Evolutionary conservation across 2,329 filamentous ascomycete genomes (phyloP), one percentile per base, ranked within the genome.

Genomic region (Didymella pomorum): DNA sequence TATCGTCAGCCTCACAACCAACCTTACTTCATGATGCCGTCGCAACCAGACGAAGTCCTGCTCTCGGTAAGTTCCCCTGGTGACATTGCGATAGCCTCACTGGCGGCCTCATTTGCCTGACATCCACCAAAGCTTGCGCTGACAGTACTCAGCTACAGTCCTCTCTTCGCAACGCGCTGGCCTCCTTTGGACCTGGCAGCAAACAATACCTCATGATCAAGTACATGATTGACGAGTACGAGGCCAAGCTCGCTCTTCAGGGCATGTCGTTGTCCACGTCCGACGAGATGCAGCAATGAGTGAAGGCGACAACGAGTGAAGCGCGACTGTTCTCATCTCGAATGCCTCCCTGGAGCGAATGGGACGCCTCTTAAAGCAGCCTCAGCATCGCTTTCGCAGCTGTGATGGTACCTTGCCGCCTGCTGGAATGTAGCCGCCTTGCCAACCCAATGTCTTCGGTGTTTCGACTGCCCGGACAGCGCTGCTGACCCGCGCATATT

Each of bases 91-190:
- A 14, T 8, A 8, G 20, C 11, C 37, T 20, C 5, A 23, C 4
- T 39, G 10, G 37, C 37, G 9, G 37, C 37, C 20, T 23, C 18
- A 10, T 39, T 20, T 39, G 35, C 35, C 35, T 18, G 5, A 18
- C n/a, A 18, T 1, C 10, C 20, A n/a, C n/a, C 31, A 33, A 33
- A 18, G 20, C 10, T 12, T 12, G 18, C 14, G 4, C 21, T 42
- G 14, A 42, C 21, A 42, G 18, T 3, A 20, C 12, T 35, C 41
- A 77, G 74, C 67, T 77, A 8, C 64, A 76, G 47, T 68, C 70
- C 5, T 76, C 73, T 7, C 67, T 76, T 21, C 75, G 73, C 56
- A 77, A 77, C 35, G 65, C 71, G 10, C 65, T 70, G 7, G 52
- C 71, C 11, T 76, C 75, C 1, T 76, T 77, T 52, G 74, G 75